Conservation (phyloP, 2,329 filamentous ascomycete species). For the Microsporum canis region DNA sequence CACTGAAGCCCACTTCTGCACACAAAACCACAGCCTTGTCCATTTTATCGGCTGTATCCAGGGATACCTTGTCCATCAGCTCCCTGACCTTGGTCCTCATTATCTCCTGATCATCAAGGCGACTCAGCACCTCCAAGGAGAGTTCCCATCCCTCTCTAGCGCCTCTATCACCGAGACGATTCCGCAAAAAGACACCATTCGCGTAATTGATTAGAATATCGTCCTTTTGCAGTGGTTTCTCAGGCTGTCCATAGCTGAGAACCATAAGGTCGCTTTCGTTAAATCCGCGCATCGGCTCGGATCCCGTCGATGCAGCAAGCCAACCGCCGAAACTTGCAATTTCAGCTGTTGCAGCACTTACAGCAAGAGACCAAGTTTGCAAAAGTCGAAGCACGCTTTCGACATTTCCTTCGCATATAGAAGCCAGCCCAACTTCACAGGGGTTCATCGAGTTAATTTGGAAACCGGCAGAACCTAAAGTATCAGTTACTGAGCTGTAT, state of each 20-base stretch:
- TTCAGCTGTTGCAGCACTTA: conserved; percentile 70
- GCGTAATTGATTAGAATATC: conserved; percentile 69
- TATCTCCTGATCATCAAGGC: conserved; percentile 61
- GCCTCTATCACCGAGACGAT: conserved; percentile 25
- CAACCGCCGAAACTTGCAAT: conserved; percentile 73
- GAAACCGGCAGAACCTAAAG: conserved; percentile 53
- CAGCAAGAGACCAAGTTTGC: conserved; percentile 65
- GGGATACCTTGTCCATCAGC: conserved; percentile 60
- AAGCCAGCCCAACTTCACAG: conserved; percentile 71
- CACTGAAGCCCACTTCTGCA: conserved; percentile 63
- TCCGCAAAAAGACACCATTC: conserved; percentile 42
- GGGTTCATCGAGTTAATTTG: conserved; percentile 63
- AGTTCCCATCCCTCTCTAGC: conserved; percentile 74
- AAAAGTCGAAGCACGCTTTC: conserved; percentile 65
- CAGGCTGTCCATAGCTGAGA: conserved; percentile 54
- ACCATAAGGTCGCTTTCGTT: conserved; percentile 79
- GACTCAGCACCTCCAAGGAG: conserved; percentile 68
- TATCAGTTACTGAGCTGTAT: conserved; percentile 54
- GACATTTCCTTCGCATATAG: conserved; percentile 69
- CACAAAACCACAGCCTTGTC: conserved; percentile 74
- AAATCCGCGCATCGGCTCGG: conserved; percentile 53
- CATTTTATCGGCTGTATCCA: conserved; percentile 59
- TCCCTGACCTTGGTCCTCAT: conserved; percentile 64
- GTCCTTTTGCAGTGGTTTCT: conserved; percentile 61
- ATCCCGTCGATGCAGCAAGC: conserved; percentile 53